Base-by-base conservation (phyloP, 2,329 filamentous ascomycete genomes). In the Stromatinia cepivora region DNA sequence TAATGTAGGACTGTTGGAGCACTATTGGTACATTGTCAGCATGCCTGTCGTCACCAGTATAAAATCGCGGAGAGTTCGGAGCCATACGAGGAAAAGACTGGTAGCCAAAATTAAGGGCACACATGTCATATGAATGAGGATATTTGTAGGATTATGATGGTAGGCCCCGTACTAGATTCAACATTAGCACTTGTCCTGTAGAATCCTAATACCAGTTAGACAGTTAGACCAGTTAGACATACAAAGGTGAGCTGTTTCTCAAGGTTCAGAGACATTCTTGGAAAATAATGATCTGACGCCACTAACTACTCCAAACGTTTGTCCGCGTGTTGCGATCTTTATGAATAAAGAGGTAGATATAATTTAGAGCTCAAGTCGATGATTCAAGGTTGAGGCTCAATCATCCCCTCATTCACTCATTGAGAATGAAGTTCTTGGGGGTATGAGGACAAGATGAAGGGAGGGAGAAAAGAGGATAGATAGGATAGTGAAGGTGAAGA, bases 211-310 rank as follows among this genome's bases (percentile, higher is more conserved):
- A 25, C n/a, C n/a, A 22, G 64, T 70, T 42, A n/a, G n/a, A n/a
- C n/a, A n/a, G n/a, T 25, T 69, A 57, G 57, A 81, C 90, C n/a
- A n/a, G n/a, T 25, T 69, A 57, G 57, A 81, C 90, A 80, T 87
- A 95, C 92, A 81, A 94, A 94, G 80, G 87, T 88, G 76, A 95
- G 84, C 78, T 94, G 92, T 79, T 88, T 91, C 82, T 95, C 92
- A 66, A 95, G 85, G 77, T 94, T 90, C 77, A 95, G 86, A 75
- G 87, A 87, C 87, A 89, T 89, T 69, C 72, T 73, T 72, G 53
- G 46, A 28, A 50, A 50, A 17, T 5, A 31, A 42, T 36, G n/a
- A 28, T 52, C 34, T 39, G 46, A 63, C 25, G 6, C 22, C 45
- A 39, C 31, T 11, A 22, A 15, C 4, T 63, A 15, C 4, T 63